These are phyloP conservation scores for Sporormia fimetaria DNA, from an alignment of 495 filamentous ascomycete genomes.

Conservation along the genomic window DNA sequence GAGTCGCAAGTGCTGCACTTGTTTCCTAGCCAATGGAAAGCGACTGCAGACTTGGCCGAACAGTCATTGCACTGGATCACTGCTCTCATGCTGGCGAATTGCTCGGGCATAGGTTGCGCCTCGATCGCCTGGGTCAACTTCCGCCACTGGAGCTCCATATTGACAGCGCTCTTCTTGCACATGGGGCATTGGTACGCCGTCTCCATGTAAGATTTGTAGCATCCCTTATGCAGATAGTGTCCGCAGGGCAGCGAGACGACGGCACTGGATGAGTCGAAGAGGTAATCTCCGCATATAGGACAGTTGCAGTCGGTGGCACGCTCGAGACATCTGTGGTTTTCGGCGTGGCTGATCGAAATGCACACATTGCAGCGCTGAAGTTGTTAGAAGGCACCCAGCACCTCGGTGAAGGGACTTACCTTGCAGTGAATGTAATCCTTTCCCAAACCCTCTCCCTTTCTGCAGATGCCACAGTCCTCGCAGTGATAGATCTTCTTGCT, in stretches of 20 bases:
- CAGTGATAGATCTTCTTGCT: slow-evolving; percentile 95
- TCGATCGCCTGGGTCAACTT: slow-evolving; percentile 78
- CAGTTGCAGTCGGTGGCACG: slow-evolving; percentile 90
- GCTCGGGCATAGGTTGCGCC: slow-evolving; percentile 74
- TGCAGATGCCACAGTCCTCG: slow-evolving; percentile 89
- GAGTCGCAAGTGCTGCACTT: slow-evolving; percentile 63
- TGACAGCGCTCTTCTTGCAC: slow-evolving; percentile 82
- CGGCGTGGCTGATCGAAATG: slow-evolving; percentile 68
- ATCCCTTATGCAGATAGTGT: slow-evolving; percentile 85
- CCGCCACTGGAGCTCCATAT: slow-evolving; percentile 93
- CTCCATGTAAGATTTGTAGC: slow-evolving; percentile 74
- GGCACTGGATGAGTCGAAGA: slow-evolving; percentile 82
- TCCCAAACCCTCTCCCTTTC: slow-evolving; percentile 79
- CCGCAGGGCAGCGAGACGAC: slow-evolving; percentile 95
- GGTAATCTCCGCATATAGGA: slow-evolving; percentile 95
- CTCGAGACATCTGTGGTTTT: slow-evolving; percentile 88
- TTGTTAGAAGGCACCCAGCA: slow-evolving; percentile 3
- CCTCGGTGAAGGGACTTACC: slow-evolving; percentile 40
- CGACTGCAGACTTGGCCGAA: slow-evolving; percentile 66
- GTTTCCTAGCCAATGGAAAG: slow-evolving; percentile 89
- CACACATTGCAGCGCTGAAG: slow-evolving; percentile 49
- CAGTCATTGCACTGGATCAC: slow-evolving; percentile 92
- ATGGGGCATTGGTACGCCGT: slow-evolving; percentile 88
- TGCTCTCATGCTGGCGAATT: slow-evolving; percentile 64
- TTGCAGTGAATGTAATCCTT: slow-evolving; percentile 98